Percentiles rank a stretch among this genome's conserved stretches.
Evolutionary conservation across 78 protist genomes (phyloP).

Genomic region (Polysphondylium violaceum): DNA sequence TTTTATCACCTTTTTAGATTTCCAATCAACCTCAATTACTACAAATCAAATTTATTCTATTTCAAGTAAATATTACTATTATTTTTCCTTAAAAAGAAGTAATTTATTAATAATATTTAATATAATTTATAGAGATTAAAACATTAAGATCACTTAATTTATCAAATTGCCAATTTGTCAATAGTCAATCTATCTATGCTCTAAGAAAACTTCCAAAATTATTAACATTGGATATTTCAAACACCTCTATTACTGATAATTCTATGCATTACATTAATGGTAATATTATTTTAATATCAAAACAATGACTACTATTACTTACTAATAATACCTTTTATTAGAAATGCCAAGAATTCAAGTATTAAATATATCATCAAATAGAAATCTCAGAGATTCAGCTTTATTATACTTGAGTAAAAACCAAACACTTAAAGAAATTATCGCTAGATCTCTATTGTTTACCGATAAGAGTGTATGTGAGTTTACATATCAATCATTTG

Average conservation of each 20-base stretch:
- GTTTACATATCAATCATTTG: neutral
- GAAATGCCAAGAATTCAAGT: conserved; percentile 38
- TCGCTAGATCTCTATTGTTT: conserved; percentile 29
- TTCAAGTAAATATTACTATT: conserved; percentile 7
- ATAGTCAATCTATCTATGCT: neutral
- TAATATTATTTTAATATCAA: too few relatives aligned
- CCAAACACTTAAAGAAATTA: conserved; percentile 9
- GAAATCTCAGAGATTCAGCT: neutral
- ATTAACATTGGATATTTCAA: conserved; percentile 35
- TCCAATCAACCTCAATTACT: conserved; percentile 33
- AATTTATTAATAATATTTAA: neutral
- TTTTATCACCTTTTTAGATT: conserved; percentile 45
- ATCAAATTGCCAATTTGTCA: conserved; percentile 38
- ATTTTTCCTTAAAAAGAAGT: neutral
- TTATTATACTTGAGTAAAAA: neutral
- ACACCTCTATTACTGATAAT: neutral
- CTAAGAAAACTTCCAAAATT: conserved; percentile 46
- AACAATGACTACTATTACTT: too few relatives aligned
- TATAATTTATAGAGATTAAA: conserved; percentile 27
- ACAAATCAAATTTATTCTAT: neutral
- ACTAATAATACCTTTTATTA: too few relatives aligned
- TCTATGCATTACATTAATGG: neutral
- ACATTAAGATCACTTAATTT: conserved; percentile 54
- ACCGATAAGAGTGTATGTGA: conserved; percentile 16
- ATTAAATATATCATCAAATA: conserved; percentile 29